These are phyloP conservation scores for Colletotrichum zoysiae DNA, from an alignment of 2,329 filamentous ascomycete genomes.

Conservation along the genomic window DNA sequence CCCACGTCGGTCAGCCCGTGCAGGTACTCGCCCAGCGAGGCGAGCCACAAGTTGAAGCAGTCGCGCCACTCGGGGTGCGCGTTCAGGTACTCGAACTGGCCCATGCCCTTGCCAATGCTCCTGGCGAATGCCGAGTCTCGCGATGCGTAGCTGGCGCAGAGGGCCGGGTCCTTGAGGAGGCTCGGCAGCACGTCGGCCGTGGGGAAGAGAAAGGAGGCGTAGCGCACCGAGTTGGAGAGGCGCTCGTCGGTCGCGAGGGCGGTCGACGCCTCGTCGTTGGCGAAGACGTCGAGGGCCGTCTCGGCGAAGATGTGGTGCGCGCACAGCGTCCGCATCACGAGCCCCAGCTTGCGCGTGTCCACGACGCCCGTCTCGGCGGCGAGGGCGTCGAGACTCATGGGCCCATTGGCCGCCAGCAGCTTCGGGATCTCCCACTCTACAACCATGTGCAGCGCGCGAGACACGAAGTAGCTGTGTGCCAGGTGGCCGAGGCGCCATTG, in stretches of 20 bases:
- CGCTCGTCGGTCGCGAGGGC: slow-evolving; percentile 25
- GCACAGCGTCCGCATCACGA: slow-evolving; percentile 37
- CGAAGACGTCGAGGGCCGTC: slow-evolving; percentile 26
- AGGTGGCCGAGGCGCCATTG: slow-evolving; percentile 35
- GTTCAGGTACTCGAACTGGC: slow-evolving; percentile 36
- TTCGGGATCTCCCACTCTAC: slow-evolving; percentile 34
- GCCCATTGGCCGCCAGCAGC: slow-evolving; percentile 22
- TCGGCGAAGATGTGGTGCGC: slow-evolving; percentile 34
- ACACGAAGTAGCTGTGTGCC: slow-evolving; percentile 26
- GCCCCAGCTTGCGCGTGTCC: slow-evolving; percentile 30
- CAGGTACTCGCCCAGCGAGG: slow-evolving; percentile 26
- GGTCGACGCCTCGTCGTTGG: slow-evolving; percentile 33
- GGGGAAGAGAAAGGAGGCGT: slow-evolving; percentile 33
- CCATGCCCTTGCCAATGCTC: slow-evolving; percentile 33
- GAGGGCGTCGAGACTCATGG: slow-evolving; percentile 21
- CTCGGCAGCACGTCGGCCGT: slow-evolving; percentile 25
- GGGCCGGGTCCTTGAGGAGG: slow-evolving; percentile 25
- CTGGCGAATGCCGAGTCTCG: slow-evolving; percentile 30
- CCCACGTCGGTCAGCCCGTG: slow-evolving; percentile 33
- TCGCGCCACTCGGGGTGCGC: slow-evolving; percentile 33
- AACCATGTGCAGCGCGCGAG: slow-evolving; percentile 35
- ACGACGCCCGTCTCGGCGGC: slow-evolving; percentile 28
- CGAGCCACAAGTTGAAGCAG: slow-evolving; percentile 29
- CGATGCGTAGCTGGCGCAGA: slow-evolving; percentile 29
- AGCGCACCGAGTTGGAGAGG: slow-evolving; percentile 32